These are phyloP conservation scores for Acmispon strigosus DNA, from an alignment of 306 rosid genomes.

Conservation along the genomic window DNA sequence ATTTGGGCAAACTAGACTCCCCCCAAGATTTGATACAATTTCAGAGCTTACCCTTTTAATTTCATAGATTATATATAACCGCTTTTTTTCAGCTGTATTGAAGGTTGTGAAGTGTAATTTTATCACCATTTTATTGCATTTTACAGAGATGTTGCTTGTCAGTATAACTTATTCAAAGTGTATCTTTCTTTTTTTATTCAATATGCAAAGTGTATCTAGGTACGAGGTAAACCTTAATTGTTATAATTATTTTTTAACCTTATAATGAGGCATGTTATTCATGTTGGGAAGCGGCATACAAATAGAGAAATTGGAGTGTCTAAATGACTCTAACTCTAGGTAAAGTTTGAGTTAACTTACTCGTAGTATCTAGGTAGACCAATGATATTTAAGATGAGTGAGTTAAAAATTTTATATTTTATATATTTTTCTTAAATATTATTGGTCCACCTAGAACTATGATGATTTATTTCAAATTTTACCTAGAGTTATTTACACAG, in stretches of 20 bases:
- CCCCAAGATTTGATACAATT: too few relatives aligned
- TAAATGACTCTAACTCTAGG: too few relatives aligned
- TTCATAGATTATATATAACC: background rate
- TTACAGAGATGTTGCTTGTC: background rate
- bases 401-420: too few relatives aligned
- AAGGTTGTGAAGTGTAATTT: background rate
- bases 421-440: too few relatives aligned
- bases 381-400: too few relatives aligned
- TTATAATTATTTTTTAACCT: background rate
- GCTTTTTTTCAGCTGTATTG: background rate
- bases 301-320: too few relatives aligned
- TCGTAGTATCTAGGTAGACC: too few relatives aligned
- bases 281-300: background rate
- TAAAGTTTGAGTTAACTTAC: too few relatives aligned
- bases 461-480: too few relatives aligned
- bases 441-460: too few relatives aligned
- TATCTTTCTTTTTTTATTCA: too few relatives aligned
- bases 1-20: background rate
- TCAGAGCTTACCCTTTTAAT: background rate
- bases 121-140: background rate
- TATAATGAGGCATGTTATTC: background rate
- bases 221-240: background rate
- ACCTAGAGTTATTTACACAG: too few relatives aligned
- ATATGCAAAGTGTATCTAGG: background rate
- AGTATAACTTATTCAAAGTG: background rate